Evolutionary conservation across 352 stramenopile species (phyloP).

Genomic region (Phytophthora sp.): DNA sequence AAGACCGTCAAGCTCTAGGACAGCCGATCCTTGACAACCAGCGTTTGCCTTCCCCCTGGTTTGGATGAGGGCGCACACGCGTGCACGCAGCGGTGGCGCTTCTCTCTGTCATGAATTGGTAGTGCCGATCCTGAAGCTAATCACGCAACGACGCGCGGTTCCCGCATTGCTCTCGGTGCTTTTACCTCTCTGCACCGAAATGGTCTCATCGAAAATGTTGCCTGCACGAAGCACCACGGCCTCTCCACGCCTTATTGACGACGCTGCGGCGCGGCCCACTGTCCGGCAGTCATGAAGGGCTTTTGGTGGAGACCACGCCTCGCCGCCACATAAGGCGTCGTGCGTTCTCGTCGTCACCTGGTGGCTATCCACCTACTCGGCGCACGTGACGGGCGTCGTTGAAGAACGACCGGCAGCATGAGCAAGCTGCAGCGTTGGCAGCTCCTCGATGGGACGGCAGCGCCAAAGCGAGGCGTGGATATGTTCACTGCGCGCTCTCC

Average conservation of each 20-base stretch:
- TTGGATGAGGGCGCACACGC: not conserved
- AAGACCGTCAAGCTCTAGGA: not conserved
- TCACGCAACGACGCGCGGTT: slow-evolving; percentile 10
- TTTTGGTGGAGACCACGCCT: slow-evolving; percentile 4
- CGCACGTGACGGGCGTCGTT: slow-evolving; percentile 21
- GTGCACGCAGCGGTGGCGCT: not conserved
- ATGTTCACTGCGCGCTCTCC: not conserved
- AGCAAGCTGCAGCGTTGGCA: slow-evolving; percentile 6
- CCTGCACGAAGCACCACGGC: slow-evolving; percentile 4
- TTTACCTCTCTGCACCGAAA: slow-evolving; percentile 28
- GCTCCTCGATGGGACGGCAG: slow-evolving; percentile 24
- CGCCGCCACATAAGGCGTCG: slow-evolving; percentile 2
- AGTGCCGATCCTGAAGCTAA: slow-evolving; percentile 20
- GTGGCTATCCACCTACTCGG: slow-evolving; percentile 16
- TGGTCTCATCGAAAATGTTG: slow-evolving; percentile 8
- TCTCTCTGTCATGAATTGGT: slow-evolving; percentile 18
- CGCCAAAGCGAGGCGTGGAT: not conserved
- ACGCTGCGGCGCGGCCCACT: slow-evolving; percentile 2
- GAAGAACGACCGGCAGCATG: slow-evolving; percentile 9
- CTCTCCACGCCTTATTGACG: not conserved
- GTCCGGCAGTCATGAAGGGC: slow-evolving; percentile 1
- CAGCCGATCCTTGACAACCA: not conserved
- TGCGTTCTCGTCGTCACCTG: slow-evolving; percentile 26
- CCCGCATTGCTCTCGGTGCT: slow-evolving; percentile 3
- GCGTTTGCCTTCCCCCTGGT: not conserved